Evolutionary conservation across 2,329 filamentous ascomycete species (phyloP).

Genomic region (Fusarium sp.): DNA sequence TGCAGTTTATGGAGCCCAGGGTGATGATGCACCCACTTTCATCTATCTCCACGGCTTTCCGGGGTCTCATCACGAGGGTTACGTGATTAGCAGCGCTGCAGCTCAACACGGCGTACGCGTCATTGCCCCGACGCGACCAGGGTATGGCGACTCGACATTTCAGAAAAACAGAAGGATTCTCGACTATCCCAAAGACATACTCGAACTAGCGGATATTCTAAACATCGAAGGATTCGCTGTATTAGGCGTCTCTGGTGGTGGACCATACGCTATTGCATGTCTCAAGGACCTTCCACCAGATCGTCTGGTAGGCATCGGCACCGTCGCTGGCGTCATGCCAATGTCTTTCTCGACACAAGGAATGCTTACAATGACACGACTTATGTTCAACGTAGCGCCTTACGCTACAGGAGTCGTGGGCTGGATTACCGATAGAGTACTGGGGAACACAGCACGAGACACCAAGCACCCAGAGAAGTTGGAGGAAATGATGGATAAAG

Average conservation of each 20-base stretch:
- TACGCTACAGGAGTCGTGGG: conserved; percentile 6
- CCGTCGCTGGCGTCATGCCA: conserved; percentile 22
- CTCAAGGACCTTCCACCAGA: conserved; percentile 5
- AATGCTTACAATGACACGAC: conserved; percentile 11
- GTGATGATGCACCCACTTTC: not conserved
- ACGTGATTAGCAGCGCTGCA: not conserved
- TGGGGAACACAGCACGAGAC: conserved; percentile 12
- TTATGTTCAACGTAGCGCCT: conserved; percentile 18
- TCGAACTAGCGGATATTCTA: not conserved
- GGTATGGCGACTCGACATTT: conserved; percentile 22
- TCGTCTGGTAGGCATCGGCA: conserved; percentile 3
- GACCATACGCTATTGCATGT: conserved; percentile 24
- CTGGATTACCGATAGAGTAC: conserved; percentile 3
- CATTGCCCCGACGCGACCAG: conserved; percentile 16
- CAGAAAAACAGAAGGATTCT: conserved; percentile 9
- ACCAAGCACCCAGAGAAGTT: conserved; percentile 18
- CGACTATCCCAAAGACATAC: conserved; percentile 9
- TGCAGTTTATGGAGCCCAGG: conserved; percentile 17
- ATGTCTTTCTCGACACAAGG: conserved; percentile 19
- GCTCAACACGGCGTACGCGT: conserved; percentile 1
- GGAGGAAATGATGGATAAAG: conserved; percentile 11
- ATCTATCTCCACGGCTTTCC: conserved; percentile 32
- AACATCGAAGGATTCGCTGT: not conserved
- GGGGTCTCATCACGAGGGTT: conserved; percentile 28
- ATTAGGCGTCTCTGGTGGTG: conserved; percentile 23